Evolutionary conservation across 192 early-diverging fungal species (phyloP).

Genomic region (Coemansia sp.): DNA sequence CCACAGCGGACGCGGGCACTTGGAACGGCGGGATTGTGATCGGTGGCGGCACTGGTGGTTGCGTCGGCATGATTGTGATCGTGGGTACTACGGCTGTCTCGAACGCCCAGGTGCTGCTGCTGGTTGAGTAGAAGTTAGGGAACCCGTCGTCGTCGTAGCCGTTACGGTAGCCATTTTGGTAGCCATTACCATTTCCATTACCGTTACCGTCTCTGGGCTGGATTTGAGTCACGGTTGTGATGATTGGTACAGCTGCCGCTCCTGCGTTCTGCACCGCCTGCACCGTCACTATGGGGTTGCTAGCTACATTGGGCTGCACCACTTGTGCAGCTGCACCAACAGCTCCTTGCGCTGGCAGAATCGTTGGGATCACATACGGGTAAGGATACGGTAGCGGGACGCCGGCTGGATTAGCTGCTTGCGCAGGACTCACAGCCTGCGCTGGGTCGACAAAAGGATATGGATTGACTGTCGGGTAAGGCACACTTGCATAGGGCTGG

Average conservation of each 20-base stretch:
- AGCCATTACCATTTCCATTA: background rate
- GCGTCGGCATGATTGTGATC: background rate
- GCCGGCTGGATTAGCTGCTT: no score
- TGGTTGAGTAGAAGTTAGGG: background rate
- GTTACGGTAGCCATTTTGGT: background rate
- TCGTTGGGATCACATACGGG: no score
- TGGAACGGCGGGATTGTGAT: background rate
- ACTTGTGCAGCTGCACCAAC: background rate
- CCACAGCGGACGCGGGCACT: background rate
- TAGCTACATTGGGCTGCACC: background rate
- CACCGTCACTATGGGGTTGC: background rate
- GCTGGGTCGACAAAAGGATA: no score
- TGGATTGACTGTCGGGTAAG: background rate
- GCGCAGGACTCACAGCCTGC: no score
- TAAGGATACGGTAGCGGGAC: no score
- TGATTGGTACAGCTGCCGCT: background rate
- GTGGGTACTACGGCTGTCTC: background rate
- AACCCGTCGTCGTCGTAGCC: constrained; percentile 1
- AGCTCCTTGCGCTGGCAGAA: background rate
- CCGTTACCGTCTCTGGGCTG: background rate
- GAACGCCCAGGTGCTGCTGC: background rate
- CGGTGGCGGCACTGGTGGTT: background rate
- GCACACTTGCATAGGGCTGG: background rate
- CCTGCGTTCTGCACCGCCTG: background rate
- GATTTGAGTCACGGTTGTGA: background rate